Evolutionary conservation across 192 early-diverging fungal genomes (phyloP).

Genomic region (Coemansia biformis): DNA sequence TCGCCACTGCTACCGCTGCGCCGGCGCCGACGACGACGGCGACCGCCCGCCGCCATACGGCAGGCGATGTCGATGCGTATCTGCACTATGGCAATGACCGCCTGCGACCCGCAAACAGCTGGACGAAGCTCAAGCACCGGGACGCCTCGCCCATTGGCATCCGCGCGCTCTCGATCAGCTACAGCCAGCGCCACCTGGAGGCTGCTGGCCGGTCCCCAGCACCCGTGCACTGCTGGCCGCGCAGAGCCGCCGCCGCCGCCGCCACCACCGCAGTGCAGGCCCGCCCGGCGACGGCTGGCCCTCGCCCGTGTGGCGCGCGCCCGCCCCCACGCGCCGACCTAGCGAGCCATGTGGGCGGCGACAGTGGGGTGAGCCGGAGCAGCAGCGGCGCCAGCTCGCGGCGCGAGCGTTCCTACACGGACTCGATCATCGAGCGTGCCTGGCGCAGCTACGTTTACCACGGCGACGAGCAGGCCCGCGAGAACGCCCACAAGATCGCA

Average conservation of each 20-base stretch:
- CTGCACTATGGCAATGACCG: conserved; percentile 4
- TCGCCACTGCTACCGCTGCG: too few species aligned
- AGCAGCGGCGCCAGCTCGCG: conserved; percentile 20
- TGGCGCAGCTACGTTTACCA: conserved; percentile 43
- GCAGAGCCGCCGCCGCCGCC: too few species aligned
- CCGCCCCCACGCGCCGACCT: neutral
- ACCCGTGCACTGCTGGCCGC: neutral
- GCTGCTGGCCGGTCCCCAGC: neutral
- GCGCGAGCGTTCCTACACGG: conserved; percentile 46
- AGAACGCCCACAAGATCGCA: conserved; percentile 17
- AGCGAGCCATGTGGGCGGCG: too few species aligned
- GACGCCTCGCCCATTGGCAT: conserved; percentile 36
- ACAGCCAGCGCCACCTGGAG: conserved; percentile 4
- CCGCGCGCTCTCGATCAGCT: conserved; percentile 11
- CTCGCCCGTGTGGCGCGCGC: neutral
- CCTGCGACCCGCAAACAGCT: conserved; percentile 4
- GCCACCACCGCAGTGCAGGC: too few species aligned
- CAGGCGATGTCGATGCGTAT: conserved; percentile 23
- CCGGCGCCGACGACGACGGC: neutral
- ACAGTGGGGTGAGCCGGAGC: too few species aligned
- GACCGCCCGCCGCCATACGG: conserved; percentile 32
- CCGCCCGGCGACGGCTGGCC: conserved; percentile 2
- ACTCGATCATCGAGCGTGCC: conserved; percentile 36
- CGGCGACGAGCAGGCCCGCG: conserved; percentile 20
- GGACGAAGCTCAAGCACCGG: conserved; percentile 18